phyloP scores from a whole-genome alignment of 164 flowering plant genomes.

The Nymphaea colorata region DNA sequence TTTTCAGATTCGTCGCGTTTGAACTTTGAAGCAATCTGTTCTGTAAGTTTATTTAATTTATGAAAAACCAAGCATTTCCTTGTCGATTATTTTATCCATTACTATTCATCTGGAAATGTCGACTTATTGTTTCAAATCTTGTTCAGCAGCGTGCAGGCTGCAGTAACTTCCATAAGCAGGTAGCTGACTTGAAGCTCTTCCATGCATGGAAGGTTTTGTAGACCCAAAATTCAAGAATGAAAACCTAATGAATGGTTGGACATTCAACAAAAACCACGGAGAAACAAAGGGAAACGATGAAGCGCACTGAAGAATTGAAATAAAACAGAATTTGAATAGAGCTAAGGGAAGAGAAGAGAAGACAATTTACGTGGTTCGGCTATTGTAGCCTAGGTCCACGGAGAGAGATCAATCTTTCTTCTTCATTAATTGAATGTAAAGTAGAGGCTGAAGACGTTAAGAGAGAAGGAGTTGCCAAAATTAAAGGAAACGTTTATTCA shows the following conservation, averaged over 20 bases:
- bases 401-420: too few species aligned
- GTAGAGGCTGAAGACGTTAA: too few species aligned
- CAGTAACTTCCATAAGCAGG: slow-evolving; percentile 84
- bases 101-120: not conserved
- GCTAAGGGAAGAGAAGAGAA: too few species aligned
- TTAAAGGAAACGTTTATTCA: too few species aligned
- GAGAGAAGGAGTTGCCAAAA: too few species aligned
- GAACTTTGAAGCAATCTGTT: not conserved
- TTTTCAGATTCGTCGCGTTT: not conserved
- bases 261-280: slow-evolving; percentile 20
- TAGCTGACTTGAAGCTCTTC: slow-evolving; percentile 85
- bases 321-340: too few species aligned
- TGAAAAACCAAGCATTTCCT: not conserved
- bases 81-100: not conserved
- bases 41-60: too few species aligned
- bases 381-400: too few species aligned
- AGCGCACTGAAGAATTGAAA: too few species aligned
- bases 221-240: slow-evolving; percentile 54
- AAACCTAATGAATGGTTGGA: slow-evolving; percentile 24
- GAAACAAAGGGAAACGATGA: too few species aligned
- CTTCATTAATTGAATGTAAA: too few species aligned
- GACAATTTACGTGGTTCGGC: too few species aligned
- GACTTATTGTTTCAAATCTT: not conserved
- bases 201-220: slow-evolving; percentile 84
- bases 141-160: slow-evolving; percentile 76